A percentile compares a stretch with the other conserved stretches of the same genome.
These are phyloP conservation scores for Metschnikowia reukaufii DNA, from an alignment of 805 yeast genomes.

Conservation along the genomic window DNA sequence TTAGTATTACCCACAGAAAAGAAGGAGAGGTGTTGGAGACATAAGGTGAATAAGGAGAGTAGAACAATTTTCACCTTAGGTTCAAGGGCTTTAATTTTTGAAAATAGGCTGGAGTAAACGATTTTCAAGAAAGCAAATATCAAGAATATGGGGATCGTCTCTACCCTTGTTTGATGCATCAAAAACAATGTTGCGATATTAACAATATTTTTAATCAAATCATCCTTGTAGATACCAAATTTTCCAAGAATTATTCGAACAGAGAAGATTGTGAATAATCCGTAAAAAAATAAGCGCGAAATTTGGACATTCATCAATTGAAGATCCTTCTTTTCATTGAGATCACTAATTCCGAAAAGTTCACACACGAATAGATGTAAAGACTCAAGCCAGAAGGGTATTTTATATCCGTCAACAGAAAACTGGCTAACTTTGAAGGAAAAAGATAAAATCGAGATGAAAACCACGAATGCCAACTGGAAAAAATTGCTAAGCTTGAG, in stretches of 20 bases:
- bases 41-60: slow-evolving; percentile 39
- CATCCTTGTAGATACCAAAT: neutral
- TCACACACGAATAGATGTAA: slow-evolving; percentile 31
- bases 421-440: slow-evolving; percentile 58
- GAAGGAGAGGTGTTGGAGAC: slow-evolving; percentile 74
- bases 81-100: slow-evolving; percentile 17
- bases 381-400: slow-evolving; percentile 43
- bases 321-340: slow-evolving; percentile 17
- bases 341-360: slow-evolving; percentile 23
- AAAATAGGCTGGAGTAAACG: slow-evolving; percentile 16
- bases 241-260: slow-evolving; percentile 24
- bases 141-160: slow-evolving; percentile 55
- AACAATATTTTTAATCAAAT: slow-evolving; percentile 29
- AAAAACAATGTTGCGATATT: slow-evolving; percentile 43
- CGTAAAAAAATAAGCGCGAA: slow-evolving; percentile 26
- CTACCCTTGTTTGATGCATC: slow-evolving; percentile 54
- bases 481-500: too few relatives aligned
- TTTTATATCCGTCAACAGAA: slow-evolving; percentile 50
- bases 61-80: slow-evolving; percentile 19
- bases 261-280: slow-evolving; percentile 31
- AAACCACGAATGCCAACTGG: slow-evolving; percentile 48
- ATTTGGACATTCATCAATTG: slow-evolving; percentile 27
- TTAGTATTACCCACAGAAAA: slow-evolving; percentile 90
- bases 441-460: slow-evolving; percentile 46
- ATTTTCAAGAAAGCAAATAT: slow-evolving; percentile 33